Conservation (phyloP, 495 filamentous ascomycete species). For the Penicillium lividum region DNA sequence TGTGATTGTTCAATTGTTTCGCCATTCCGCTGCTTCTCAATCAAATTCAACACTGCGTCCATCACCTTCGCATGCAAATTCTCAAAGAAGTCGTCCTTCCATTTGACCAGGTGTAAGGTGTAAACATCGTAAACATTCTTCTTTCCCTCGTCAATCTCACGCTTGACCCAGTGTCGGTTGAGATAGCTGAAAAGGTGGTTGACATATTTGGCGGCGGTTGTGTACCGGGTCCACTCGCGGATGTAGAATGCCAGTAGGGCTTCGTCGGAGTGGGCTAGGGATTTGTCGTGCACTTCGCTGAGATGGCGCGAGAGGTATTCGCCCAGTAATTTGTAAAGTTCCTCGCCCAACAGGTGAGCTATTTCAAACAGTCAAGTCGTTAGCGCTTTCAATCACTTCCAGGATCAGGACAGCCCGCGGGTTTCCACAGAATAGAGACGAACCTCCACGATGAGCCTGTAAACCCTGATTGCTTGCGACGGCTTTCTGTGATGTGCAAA, state of each 20-base stretch:
- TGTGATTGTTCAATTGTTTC: conserved; percentile 97
- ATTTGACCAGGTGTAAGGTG: conserved; percentile 91
- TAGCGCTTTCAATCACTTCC: background rate
- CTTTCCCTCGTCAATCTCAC: conserved; percentile 98
- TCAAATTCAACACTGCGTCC: conserved; percentile 89
- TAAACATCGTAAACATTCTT: conserved; percentile 99
- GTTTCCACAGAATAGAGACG: conserved; percentile 23
- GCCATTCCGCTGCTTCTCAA: conserved; percentile 96
- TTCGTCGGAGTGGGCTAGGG: conserved; percentile 80
- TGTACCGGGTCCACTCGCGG: conserved; percentile 93
- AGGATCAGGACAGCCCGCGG: background rate
- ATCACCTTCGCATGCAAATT: conserved; percentile 85
- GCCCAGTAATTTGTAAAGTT: conserved; percentile 89
- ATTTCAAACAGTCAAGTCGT: conserved; percentile 10
- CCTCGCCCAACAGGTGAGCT: conserved; percentile 95
- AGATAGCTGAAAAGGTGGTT: conserved; percentile 97
- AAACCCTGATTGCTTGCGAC: conserved; percentile 55
- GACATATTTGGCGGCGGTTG: conserved; percentile 90
- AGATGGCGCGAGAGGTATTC: conserved; percentile 81
- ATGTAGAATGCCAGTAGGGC: conserved; percentile 95
- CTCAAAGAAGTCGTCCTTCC: conserved; percentile 87
- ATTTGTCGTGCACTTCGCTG: conserved; percentile 60
- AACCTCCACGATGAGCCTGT: conserved; percentile 77
- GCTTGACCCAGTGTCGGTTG: conserved; percentile 98
- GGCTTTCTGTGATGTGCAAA: conserved; percentile 97